Base-by-base conservation (phyloP, 345 rosid species). In the Eucalyptus victrix region DNA sequence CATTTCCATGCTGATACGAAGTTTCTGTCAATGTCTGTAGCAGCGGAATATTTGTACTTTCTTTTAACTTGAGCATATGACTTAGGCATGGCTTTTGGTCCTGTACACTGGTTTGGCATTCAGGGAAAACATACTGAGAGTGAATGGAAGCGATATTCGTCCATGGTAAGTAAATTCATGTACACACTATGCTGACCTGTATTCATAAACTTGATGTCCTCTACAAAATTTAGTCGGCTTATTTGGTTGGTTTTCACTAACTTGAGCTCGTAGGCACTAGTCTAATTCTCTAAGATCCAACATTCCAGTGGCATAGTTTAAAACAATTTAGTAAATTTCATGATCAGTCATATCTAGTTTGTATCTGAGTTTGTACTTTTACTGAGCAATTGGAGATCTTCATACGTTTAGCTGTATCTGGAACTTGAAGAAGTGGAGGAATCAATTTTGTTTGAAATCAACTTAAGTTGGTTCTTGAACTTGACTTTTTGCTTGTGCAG, bases 111-210 rank as follows among this genome's bases (percentile, higher is more conserved):
- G 99, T 47, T 95, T 98, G 97, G 97, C 96, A 87, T 91, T 98
- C 94, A 95, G 99, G 50, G 99, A 98, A 91, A 98, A 98, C 90
- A 96, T 97, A 89, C 91, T 98, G 89, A 94, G 98, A 94, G 98
- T 95, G 69, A 98, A 98, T 92, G 99, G 99, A 90, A 98, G 99
- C 62, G 99, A 96, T 90, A 98, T 98, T 88, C 99, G 99, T 91
- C 92, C 99, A 86, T 98, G 99, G 99, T 98, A 94, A 91, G 90
- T 13, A 11, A 49, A 42, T 80, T 86, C 69, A 72, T 53, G 65
- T 85, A 9, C 32, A 12, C 44, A n/a, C 83, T 40, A 37, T 40
- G 47, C 47, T 76, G 83, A 76, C 47, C 83, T 37, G 47, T 21
- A 37, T 76, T 76, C 47, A 37, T 24, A 40, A 21, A 40, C 30